phyloP scores from a whole-genome alignment of 179 eudicot species.

The Pouteria campechiana region DNA sequence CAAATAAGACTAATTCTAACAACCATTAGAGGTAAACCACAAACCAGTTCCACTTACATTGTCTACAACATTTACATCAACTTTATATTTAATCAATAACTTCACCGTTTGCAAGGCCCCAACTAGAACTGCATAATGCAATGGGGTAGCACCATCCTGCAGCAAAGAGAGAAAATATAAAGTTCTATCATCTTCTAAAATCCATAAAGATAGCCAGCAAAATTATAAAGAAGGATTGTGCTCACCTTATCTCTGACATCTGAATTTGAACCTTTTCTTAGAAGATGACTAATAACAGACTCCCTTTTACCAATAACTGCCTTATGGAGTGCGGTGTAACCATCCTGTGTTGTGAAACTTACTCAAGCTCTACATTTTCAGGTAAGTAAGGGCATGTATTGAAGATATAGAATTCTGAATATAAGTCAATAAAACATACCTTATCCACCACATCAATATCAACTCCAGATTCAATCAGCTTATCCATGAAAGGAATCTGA shows the following conservation, averaged over 20 bases:
- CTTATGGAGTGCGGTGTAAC: slow-evolving; percentile 73
- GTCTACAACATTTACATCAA: slow-evolving; percentile 64
- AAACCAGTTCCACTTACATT: slow-evolving; percentile 43
- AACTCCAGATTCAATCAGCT: slow-evolving; percentile 50
- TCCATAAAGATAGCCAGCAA: background rate
- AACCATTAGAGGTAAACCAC: background rate
- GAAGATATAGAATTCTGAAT: background rate
- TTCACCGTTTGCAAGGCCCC: slow-evolving; percentile 94
- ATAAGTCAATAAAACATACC: slow-evolving; percentile 21
- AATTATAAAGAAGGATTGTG: background rate
- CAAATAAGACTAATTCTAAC: background rate
- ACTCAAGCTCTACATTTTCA: background rate
- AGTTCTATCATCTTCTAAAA: background rate
- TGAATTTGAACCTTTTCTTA: slow-evolving; percentile 86
- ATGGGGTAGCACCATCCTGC: slow-evolving; percentile 83
- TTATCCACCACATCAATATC: slow-evolving; percentile 54
- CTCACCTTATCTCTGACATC: slow-evolving; percentile 62
- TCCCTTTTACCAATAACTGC: slow-evolving; percentile 85
- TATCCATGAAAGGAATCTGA: slow-evolving; percentile 72
- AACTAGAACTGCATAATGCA: slow-evolving; percentile 94
- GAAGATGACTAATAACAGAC: slow-evolving; percentile 84
- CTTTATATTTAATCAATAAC: slow-evolving; percentile 67
- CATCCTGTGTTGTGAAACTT: slow-evolving; percentile 40
- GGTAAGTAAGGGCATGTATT: background rate
- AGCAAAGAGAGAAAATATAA: slow-evolving; percentile 4